phyloP scores from a whole-genome alignment of 208 protist genomes.

The Acanthamoeba sp. region DNA sequence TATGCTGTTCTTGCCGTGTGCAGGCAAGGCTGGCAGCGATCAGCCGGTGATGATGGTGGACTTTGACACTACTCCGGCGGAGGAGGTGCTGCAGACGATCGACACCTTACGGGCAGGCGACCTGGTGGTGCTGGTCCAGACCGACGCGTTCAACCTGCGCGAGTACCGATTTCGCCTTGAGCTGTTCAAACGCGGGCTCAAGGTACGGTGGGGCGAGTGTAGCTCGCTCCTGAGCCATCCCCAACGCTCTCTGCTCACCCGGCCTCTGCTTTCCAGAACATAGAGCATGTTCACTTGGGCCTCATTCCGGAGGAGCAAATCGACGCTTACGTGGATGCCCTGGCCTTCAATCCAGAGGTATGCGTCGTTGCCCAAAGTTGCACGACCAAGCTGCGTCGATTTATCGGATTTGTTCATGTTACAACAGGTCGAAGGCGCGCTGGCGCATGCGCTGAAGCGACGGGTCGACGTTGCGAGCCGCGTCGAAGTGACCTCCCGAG shows the following conservation, averaged over 20 bases:
- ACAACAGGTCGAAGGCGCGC: neutral
- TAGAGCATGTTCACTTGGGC: constrained; percentile 35
- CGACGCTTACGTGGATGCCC: constrained; percentile 14
- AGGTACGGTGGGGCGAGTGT: too few relatives aligned
- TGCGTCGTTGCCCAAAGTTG: too few relatives aligned
- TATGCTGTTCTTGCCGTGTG: too few relatives aligned
- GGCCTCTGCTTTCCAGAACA: constrained; percentile 23
- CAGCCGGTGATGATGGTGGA: neutral
- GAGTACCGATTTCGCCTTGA: constrained; percentile 65
- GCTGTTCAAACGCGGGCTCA: constrained; percentile 42
- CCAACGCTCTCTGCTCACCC: neutral
- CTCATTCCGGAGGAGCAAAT: constrained; percentile 23
- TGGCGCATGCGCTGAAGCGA: neutral
- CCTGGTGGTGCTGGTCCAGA: constrained; percentile 52
- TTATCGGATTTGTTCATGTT: too few relatives aligned
- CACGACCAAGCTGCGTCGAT: too few relatives aligned
- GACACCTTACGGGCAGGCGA: constrained; percentile 8
- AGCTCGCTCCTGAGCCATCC: too few relatives aligned
- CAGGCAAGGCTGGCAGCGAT: neutral
- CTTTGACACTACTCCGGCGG: neutral
- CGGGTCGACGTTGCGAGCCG: neutral
- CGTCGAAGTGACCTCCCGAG: neutral
- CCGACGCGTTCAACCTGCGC: constrained; percentile 57
- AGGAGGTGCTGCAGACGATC: neutral
- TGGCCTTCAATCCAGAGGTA: neutral